Base-by-base conservation (phyloP, 2,329 filamentous ascomycete species). In the Beauveria sp. region DNA sequence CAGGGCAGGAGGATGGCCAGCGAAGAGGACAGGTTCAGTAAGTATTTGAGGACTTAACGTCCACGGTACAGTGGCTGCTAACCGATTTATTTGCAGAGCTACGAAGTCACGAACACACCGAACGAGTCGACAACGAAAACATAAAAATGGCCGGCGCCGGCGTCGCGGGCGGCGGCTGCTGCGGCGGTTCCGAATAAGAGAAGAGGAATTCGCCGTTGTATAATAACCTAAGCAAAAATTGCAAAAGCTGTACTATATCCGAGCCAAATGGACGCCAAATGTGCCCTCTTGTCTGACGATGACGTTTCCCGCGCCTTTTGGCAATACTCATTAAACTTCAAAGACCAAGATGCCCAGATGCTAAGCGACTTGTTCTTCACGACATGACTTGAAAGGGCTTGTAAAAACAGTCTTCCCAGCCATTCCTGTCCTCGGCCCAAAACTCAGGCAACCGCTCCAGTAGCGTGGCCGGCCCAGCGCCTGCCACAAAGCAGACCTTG, bases 41-140 rank as follows among this genome's bases (percentile, higher is more conserved):
- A 24, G 22, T 24, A 24, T 4, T 20, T 24, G 22, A 24, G 22
- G 22, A 24, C 22, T 24, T 24, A 24, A 24, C 3, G 3, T 24
- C 22, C 22, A 24, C 22, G 22, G 22, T 24, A 24, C 22, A 24
- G 22, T 24, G 22, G n/a, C 18, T 49, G 14, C 40, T 49, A 28
- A 49, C 22, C 47, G 5, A 18, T 5, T 28, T 6, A n/a, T 2
- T 9, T 49, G 5, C 67, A 97, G 92, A 89, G 71, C 77, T 98
- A 62, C 84, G 88, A 58, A 97, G 98, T 75, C 95, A 98, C 73
- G 84, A 96, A 64, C 79, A 96, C 66, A 99, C 89, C 38, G 93
- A 99, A 74, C 82, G 91, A 66, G 92, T 93, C 59, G 90, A 98
- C 76, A 99, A 99, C 71, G 92, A 97, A 68, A 90, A 88, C 42